Base-by-base conservation (phyloP, 352 stramenopile species). In the Globisporangium acanthophoron region DNA sequence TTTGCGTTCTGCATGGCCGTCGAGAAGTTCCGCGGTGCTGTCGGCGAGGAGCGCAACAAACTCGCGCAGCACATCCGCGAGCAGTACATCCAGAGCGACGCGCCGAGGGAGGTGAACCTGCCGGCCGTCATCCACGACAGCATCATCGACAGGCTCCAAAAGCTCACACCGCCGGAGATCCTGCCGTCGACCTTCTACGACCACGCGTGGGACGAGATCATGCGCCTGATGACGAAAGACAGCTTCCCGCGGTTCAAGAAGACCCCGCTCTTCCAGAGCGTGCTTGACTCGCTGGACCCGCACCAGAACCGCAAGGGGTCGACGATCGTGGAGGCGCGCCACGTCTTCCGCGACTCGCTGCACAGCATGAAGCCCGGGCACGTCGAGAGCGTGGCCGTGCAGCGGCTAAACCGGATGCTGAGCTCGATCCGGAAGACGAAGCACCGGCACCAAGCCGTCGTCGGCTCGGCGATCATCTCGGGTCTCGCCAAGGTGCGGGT, bases 181-280 rank as follows among this genome's bases (percentile, higher is more conserved):
- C 41, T 86, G 7, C 53, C 63, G 15, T 24, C 52, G 15, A 76
- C 58, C 0, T 82, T 92, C 41, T 90, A 85, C 31, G 74, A 89
- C 44, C 57, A 68, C 0, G 73, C 82, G 3, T 80, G 70, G 48
- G 70, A 89, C 37, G 80, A 92, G 69, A 92, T 92, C 65, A 89
- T 85, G 76, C 67, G 66, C n/a, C 64, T 91, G 27, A 89, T 91
- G 78, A 84, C 66, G 35, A 88, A 90, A 56, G 80, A 92, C 66
- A 89, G 76, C 37, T 91, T 92, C 52, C 78, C 77, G 11, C 78
- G 78, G 8, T 92, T 91, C 69, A 90, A 92, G 59, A 88, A 87
- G 60, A 87, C 76, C 56, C 57, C 70, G 1, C 55, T 76, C 29
- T 91, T 92, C 66, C 71, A 87, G 59, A 78, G 62, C 33, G 66